These are phyloP conservation scores for Acmispon strigosus DNA, from an alignment of 306 rosid genomes.

Conservation along the genomic window DNA sequence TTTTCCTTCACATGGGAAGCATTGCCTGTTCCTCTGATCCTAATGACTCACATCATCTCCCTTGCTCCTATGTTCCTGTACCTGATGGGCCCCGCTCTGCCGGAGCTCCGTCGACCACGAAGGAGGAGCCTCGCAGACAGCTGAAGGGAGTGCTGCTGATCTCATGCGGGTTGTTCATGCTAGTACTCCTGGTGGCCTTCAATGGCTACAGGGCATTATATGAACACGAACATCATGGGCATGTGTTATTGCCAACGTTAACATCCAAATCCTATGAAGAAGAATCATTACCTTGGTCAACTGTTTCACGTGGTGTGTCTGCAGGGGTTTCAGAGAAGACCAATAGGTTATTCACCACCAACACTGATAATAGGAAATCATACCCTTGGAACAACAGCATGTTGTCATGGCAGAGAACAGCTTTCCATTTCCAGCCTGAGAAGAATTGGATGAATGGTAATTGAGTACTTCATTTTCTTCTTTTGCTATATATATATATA, in stretches of 20 bases:
- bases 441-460: conserved; percentile 95
- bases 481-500: too few relatives aligned
- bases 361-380: not conserved
- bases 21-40: not conserved
- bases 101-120: not conserved
- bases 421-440: conserved; percentile 86
- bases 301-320: conserved; percentile 51
- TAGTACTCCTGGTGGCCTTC: conserved; percentile 35
- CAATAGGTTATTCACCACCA: conserved; percentile 14
- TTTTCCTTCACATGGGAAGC: not conserved
- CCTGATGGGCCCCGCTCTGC: conserved; percentile 14
- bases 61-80: conserved; percentile 34
- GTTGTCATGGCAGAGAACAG: conserved; percentile 88
- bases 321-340: conserved; percentile 74
- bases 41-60: not conserved
- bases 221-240: not conserved
- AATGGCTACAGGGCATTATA: not conserved
- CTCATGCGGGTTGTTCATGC: conserved; percentile 36
- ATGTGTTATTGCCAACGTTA: not conserved
- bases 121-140: not conserved
- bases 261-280: not conserved
- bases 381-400: conserved; percentile 72
- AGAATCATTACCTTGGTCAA: not conserved
- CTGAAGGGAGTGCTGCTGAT: conserved; percentile 17
- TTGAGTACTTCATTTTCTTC: not conserved